Evolutionary conservation across 1,139 yeast genomes (phyloP).

Genomic region (Pichia sp.): DNA sequence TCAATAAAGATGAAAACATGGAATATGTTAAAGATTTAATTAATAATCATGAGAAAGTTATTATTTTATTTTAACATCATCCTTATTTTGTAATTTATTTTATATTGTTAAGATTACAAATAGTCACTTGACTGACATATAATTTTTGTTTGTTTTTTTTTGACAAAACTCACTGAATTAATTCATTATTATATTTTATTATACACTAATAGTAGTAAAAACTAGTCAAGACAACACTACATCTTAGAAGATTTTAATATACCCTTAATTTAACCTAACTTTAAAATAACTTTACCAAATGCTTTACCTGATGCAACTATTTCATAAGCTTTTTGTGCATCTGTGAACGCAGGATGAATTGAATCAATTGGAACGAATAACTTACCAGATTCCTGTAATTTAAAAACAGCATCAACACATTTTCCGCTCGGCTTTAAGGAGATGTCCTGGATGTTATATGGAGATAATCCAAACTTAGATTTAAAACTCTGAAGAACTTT

Average conservation of each 20-base stretch:
- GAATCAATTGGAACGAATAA: conserved; percentile 48
- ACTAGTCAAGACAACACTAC: too few species aligned
- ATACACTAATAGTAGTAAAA: too few species aligned
- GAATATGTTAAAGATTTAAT: conserved; percentile 18
- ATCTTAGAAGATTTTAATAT: too few species aligned
- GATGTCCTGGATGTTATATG: conserved; percentile 16
- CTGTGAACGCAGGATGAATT: conserved; percentile 38
- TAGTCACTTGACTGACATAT: too few species aligned
- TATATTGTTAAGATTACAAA: too few species aligned
- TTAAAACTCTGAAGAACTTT: conserved; percentile 12
- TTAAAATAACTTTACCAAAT: conserved; percentile 53
- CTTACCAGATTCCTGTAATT: conserved; percentile 37
- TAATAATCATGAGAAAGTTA: conserved; percentile 20
- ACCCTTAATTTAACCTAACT: too few species aligned
- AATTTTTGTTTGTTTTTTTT: too few species aligned
- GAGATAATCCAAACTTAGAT: conserved; percentile 19
- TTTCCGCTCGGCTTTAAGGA: conserved; percentile 5
- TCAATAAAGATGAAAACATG: conserved; percentile 8
- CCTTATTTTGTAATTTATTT: conserved; percentile 14
- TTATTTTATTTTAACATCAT: conserved; percentile 18
- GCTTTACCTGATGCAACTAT: conserved; percentile 42
- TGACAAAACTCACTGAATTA: too few species aligned
- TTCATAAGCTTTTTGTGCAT: conserved; percentile 45
- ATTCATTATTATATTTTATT: too few species aligned
- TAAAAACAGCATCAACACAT: conserved; percentile 19